Evolutionary conservation across 2,329 filamentous ascomycete species (phyloP), one percentile per base, ranked within the genome.

Genomic region (Balansia obtecta): DNA sequence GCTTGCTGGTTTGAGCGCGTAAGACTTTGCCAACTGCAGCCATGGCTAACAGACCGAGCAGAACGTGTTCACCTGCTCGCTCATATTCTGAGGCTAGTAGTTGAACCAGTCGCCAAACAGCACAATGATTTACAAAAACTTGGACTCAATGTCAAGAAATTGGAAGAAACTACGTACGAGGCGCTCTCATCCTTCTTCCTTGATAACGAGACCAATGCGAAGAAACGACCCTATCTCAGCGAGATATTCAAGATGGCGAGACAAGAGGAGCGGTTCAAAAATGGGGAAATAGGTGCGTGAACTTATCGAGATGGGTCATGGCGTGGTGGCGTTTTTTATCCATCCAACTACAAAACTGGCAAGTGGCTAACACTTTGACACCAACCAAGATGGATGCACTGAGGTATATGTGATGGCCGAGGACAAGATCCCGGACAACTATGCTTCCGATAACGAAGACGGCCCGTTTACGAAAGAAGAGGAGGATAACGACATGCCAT

Each of bases 171-270:
- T 2, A 82, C 80, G 0, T 72, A 69, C 46, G 79, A 84, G 50
- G 75, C 75, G 0, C 68, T 83, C 30, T 75, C 75, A 0, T 65
- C 69, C 15, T 83, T 79, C 64, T 83, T 82, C 52, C 67, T 70
- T 13, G 78, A 82, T 54, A 75, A 73, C 49, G 73, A 77, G 2
- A 70, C 69, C 41, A 83, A 83, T 51, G 63, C 64, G 2, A 68
- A 68, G 54, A 83, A 83, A 67, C 73, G 70, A 51, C 69, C 71
- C 0, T 79, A 72, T 45, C 59, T 84, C 9, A 75, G 71, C 49
- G 79, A 83, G 57, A 75, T 83, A 9, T 83, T 84, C 66, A 76
- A 74, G 53, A 72, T 84, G 32, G 80, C 80, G 0, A 71, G 65
- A 50, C 63, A 68, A 32, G 76, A 84, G 54, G 78, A 82, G 59